Conservation (phyloP, 352 stramenopile species). For the Globisporangium cederbergense region DNA sequence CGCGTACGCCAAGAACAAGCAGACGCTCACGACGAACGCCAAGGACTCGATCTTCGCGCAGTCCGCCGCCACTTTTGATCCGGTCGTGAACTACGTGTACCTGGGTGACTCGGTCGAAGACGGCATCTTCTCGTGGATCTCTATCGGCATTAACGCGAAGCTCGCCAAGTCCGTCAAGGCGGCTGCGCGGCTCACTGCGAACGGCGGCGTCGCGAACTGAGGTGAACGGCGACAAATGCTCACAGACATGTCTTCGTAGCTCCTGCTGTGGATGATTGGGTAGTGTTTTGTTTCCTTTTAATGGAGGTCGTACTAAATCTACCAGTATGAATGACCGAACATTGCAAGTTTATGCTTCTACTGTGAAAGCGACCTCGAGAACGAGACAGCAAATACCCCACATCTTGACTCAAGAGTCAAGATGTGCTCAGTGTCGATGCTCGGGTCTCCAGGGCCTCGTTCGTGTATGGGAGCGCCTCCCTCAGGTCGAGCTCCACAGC, state of each 20-base stretch:
- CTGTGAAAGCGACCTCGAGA: too few relatives aligned
- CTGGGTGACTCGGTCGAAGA: slow-evolving; percentile 20
- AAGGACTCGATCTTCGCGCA: slow-evolving; percentile 16
- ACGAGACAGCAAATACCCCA: too few relatives aligned
- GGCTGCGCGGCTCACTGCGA: slow-evolving; percentile 6
- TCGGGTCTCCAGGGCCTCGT: too few relatives aligned
- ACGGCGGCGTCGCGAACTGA: slow-evolving; percentile 4
- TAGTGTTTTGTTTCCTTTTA: too few relatives aligned
- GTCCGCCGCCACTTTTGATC: slow-evolving; percentile 13
- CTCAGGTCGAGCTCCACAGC: too few relatives aligned
- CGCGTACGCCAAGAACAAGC: slow-evolving; percentile 11
- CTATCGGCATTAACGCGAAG: slow-evolving; percentile 19
- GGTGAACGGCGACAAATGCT: background rate
- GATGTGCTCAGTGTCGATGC: too few relatives aligned
- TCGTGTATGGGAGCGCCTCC: too few relatives aligned
- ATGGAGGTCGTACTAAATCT: too few relatives aligned
- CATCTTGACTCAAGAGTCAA: too few relatives aligned
- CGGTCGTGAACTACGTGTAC: slow-evolving; percentile 15
- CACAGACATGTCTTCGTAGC: background rate
- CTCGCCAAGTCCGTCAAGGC: slow-evolving; percentile 6
- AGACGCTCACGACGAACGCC: slow-evolving; percentile 16
- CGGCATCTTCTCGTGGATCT: slow-evolving; percentile 26
- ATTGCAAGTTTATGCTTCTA: too few relatives aligned
- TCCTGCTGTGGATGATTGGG: too few relatives aligned
- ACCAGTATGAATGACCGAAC: too few relatives aligned